These are phyloP conservation scores for Exobasidium rhododendri DNA, from an alignment of 1,284 basidiomycete species.

Conservation along the genomic window DNA sequence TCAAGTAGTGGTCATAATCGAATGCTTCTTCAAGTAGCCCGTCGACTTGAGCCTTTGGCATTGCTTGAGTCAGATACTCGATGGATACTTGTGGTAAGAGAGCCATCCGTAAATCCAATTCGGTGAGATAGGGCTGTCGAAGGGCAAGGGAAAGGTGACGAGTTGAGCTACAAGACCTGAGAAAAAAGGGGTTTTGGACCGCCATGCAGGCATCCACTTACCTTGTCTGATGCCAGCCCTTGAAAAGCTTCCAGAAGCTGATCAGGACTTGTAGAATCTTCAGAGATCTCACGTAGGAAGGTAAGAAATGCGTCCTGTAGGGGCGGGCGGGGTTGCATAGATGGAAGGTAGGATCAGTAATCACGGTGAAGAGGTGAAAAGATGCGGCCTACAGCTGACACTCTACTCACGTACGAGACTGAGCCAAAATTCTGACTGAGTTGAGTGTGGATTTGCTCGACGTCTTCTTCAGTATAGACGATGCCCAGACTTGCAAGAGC, in stretches of 20 bases:
- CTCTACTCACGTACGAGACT: constrained; percentile 65
- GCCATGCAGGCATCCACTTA: constrained; percentile 55
- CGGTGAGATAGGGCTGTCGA: constrained; percentile 81
- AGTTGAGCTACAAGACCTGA: too few relatives aligned
- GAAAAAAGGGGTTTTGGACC: too few relatives aligned
- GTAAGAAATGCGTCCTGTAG: constrained; percentile 84
- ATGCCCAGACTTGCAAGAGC: constrained; percentile 92
- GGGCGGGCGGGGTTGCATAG: constrained; percentile 1
- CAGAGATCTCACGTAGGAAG: constrained; percentile 80
- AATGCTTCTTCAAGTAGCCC: constrained; percentile 38
- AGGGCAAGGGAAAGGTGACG: too few relatives aligned
- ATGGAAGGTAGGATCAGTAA: not conserved
- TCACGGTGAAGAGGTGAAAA: not conserved
- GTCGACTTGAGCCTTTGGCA: constrained; percentile 40
- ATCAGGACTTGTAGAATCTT: constrained; percentile 88
- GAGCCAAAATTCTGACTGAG: constrained; percentile 80
- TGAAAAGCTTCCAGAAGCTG: constrained; percentile 91
- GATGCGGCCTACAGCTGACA: not conserved
- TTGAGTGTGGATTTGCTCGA: constrained; percentile 79
- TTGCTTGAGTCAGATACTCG: constrained; percentile 65
- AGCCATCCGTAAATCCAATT: constrained; percentile 85
- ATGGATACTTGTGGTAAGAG: constrained; percentile 74
- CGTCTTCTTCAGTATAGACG: constrained; percentile 84
- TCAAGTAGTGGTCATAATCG: constrained; percentile 44
- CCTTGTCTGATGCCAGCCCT: constrained; percentile 85